Evolutionary conservation across 2,329 filamentous ascomycete species (phyloP), one percentile per base, ranked within the genome.

Genomic region (Elsinoe australis): DNA sequence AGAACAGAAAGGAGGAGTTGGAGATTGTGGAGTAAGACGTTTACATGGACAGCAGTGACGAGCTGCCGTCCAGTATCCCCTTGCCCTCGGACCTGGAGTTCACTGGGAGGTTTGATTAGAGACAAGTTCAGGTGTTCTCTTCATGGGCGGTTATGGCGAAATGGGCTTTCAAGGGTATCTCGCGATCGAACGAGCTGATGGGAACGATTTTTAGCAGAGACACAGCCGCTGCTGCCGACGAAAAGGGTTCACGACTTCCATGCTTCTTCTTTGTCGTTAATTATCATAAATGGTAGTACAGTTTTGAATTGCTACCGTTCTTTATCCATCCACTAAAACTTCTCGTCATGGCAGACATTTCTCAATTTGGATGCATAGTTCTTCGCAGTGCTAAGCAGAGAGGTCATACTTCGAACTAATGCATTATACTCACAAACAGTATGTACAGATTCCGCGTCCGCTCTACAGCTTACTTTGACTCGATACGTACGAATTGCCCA

Each of bases 1-100:
- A 68, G 36, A 69, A 79, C 19, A 69, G 83, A 31, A 72, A 69
- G 51, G 76, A 75, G 49, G 85, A 89, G 61, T 61, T 88, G 65
- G 71, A 81, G 61, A 80, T 88, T 59, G 65, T 85, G 28, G 75
- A 78, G 57, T 83, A 32, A 29, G 6, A 6, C 15, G 33, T 3
- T n/a, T 38, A 5, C 4, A n/a, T 21, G 10, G n/a, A 9, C 12
- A 21, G 10, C n/a, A n/a, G n/a, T 6, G 17, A 5, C 28, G 14
- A 2, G 8, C 19, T 41, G 26, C 12, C 10, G 17, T 26, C 10
- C 17, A 12, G n/a, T n/a, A n/a, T n/a, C n/a, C n/a, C 14, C 17
- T 41, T 41, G 14, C 21, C 14, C 7, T 24, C n/a, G 8, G 34
- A 21, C 3, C 15, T n/a, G 34, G 34, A 3, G 17, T 21, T 24